phyloP scores from a whole-genome alignment of 108 stramenopile genomes.

The Cylindrotheca fusiformis region DNA sequence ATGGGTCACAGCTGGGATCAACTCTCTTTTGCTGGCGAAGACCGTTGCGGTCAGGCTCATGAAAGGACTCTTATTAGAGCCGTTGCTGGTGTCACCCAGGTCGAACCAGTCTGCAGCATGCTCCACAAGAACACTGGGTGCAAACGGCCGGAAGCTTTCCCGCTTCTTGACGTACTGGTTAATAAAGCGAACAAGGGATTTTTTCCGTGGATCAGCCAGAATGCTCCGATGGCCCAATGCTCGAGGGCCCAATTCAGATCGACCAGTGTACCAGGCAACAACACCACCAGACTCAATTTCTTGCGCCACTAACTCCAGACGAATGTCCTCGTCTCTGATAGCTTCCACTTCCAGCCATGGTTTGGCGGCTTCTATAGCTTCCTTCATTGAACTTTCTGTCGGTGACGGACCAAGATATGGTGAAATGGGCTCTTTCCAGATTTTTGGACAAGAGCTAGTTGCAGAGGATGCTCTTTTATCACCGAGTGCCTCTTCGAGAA shows the following conservation, averaged over 20 bases:
- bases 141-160: conserved; percentile 94
- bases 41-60: conserved; percentile 89
- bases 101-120: conserved; percentile 84
- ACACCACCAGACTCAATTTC: conserved; percentile 79
- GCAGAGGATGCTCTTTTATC: conserved; percentile 1
- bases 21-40: conserved; percentile 42
- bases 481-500: background rate
- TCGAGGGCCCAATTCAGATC: conserved; percentile 91
- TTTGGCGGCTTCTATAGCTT: conserved; percentile 68
- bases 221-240: conserved; percentile 94
- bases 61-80: conserved; percentile 64
- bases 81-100: conserved; percentile 32
- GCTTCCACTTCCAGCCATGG: conserved; percentile 76
- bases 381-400: conserved; percentile 54
- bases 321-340: conserved; percentile 44
- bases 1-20: conserved; percentile 92
- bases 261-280: conserved; percentile 85
- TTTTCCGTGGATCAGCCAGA: conserved; percentile 86
- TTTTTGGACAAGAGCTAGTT: conserved; percentile 10
- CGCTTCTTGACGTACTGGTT: conserved; percentile 87
- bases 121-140: conserved; percentile 90
- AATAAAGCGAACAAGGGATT: conserved; percentile 79
- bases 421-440: conserved; percentile 68
- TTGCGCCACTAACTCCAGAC: conserved; percentile 58
- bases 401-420: conserved; percentile 74